Evolutionary conservation across 2,329 filamentous ascomycete genomes (phyloP), one percentile per base, ranked within the genome.

Genomic region (Pseudopithomyces chartarum): DNA sequence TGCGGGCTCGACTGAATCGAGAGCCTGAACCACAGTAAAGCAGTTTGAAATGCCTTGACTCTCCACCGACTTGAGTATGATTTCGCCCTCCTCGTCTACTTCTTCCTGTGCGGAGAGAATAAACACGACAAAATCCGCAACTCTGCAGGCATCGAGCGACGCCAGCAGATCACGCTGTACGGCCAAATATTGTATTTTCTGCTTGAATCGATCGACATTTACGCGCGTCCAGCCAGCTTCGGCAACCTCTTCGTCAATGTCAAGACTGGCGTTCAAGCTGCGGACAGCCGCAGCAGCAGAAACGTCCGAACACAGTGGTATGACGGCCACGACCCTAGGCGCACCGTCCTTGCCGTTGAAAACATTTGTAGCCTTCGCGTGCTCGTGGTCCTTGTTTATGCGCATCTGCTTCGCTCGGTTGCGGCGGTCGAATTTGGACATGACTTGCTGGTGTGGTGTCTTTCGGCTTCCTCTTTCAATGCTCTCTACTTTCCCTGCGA

Each of bases 351-450:
- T 87, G 4, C 94, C 95, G n/a, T 85, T 79, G 70, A 99, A 99
- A 20, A 99, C 82, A 36, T 87, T 91, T 0, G 85, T 87, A 51
- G 92, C 89, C 65, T 90, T 89, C 46, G 90, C 83, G 71, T 95
- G 90, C 67, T 95, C 92, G 71, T 88, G 88, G 71, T 92, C 87
- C 78, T 98, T 97, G 65, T 87, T 83, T 60, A 90, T 81, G 69
- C 94, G 90, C 76, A 89, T 88, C 81, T 99, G 95, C 77, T 94
- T 94, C 66, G 92, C 91, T 81, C 96, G 92, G 77, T 99, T 98
- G 68, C 92, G 88, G 58, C 95, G 90, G 78, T 97, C 92, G 75
- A 99, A 85, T 79, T 98, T 99, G 57, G 92, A 96, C 91, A 97
- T 94, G 79, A 97, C 87, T 80, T 97, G 92, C 76, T 99, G 95